These are phyloP conservation scores for Capsicum chinense DNA, from an alignment of 257 asterid species.

Conservation along the genomic window DNA sequence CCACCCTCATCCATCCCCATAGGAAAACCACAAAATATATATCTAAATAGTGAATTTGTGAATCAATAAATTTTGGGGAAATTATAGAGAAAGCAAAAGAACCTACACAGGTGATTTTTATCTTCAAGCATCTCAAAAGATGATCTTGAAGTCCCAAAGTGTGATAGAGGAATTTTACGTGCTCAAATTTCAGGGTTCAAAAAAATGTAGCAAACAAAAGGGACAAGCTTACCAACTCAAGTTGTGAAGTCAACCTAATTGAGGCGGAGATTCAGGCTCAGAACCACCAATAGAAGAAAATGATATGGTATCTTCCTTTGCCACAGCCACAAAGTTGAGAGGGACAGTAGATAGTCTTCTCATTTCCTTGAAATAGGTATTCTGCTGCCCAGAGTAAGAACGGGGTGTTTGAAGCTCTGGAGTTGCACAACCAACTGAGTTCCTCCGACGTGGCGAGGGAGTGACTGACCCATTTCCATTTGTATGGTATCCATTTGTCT, in stretches of 20 bases:
- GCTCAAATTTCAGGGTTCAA: background rate
- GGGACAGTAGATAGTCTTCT: constrained; percentile 86
- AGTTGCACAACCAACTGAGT: constrained; percentile 67
- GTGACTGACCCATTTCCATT: constrained; percentile 78
- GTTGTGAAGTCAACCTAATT: constrained; percentile 42
- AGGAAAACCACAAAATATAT: too few species aligned
- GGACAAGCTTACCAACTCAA: constrained; percentile 41
- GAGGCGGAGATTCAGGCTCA: constrained; percentile 93
- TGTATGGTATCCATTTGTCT: constrained; percentile 54
- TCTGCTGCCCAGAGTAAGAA: constrained; percentile 75
- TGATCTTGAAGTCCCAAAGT: background rate
- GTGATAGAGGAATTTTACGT: background rate
- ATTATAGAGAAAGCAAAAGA: background rate
- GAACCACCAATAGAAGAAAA: constrained; percentile 89
- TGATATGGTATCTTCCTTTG: constrained; percentile 89
- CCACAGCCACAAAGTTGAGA: constrained; percentile 76
- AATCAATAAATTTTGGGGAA: background rate
- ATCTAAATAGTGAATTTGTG: too few species aligned
- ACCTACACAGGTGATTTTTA: background rate
- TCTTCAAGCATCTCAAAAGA: constrained; percentile 1
- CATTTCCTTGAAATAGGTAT: constrained; percentile 76
- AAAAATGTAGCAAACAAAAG: background rate
- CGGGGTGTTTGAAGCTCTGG: constrained; percentile 82
- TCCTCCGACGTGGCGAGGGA: constrained; percentile 90
- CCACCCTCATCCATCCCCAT: background rate